These are phyloP conservation scores for Scedosporium apiospermum DNA, from an alignment of 2,329 filamentous ascomycete genomes.

Conservation along the genomic window DNA sequence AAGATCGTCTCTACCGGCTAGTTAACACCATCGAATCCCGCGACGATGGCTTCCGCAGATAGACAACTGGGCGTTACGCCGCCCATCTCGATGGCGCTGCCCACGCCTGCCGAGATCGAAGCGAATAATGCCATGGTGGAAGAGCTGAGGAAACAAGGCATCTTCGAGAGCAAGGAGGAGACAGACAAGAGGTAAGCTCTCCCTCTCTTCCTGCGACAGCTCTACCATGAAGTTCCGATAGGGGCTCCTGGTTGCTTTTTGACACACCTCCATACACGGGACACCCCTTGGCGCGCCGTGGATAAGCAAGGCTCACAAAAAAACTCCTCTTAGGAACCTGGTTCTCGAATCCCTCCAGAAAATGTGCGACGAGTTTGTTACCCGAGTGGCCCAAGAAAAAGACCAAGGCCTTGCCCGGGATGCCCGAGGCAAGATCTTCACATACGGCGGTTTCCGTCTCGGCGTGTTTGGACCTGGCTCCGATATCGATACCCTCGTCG, in stretches of 20 bases:
- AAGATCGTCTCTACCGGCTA: background rate
- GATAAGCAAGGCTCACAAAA: constrained; percentile 1
- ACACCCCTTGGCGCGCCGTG: background rate
- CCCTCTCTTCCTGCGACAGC: too few species aligned
- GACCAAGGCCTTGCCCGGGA: constrained; percentile 65
- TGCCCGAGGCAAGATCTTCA: constrained; percentile 87
- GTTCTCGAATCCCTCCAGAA: constrained; percentile 69
- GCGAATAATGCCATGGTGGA: constrained; percentile 71
- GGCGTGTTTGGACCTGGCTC: constrained; percentile 93
- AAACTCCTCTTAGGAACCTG: constrained; percentile 40
- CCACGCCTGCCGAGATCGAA: constrained; percentile 66
- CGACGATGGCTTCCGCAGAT: constrained; percentile 1
- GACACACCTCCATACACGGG: background rate
- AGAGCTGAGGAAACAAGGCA: constrained; percentile 81
- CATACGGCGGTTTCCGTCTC: constrained; percentile 89
- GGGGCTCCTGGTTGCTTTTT: too few species aligned
- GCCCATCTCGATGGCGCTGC: constrained; percentile 68
- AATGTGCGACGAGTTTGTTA: constrained; percentile 80
- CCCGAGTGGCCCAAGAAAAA: constrained; percentile 65
- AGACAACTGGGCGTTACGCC: constrained; percentile 58
- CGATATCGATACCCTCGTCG: constrained; percentile 93
- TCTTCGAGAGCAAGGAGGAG: constrained; percentile 77
- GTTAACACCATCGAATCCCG: background rate
- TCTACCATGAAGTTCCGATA: too few species aligned
- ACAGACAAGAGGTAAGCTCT: constrained; percentile 66